phyloP scores from a whole-genome alignment of 2,329 filamentous ascomycete genomes.

The Aspergillus texensis region DNA sequence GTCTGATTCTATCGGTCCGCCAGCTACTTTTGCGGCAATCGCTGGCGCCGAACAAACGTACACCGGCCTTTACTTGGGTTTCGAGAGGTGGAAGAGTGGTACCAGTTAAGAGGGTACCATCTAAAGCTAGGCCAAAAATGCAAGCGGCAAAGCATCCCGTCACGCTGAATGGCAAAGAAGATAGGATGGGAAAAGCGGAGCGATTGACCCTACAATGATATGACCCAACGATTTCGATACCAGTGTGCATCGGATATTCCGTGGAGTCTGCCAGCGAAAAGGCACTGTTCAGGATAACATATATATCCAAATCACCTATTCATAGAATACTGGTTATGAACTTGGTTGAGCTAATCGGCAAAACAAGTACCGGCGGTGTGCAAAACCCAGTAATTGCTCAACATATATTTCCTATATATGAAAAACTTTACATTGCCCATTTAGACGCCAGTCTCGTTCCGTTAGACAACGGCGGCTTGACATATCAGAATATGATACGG shows the following conservation, averaged over 20 bases:
- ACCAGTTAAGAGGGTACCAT: background rate
- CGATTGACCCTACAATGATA: background rate
- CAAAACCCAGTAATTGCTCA: background rate
- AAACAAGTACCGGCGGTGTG: background rate
- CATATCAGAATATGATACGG: background rate
- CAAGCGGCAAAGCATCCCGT: background rate
- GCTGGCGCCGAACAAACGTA: background rate
- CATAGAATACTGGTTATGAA: background rate
- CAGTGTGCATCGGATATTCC: background rate
- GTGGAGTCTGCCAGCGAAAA: background rate
- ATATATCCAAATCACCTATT: background rate
- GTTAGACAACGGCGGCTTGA: background rate
- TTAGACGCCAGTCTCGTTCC: background rate
- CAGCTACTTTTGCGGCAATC: background rate
- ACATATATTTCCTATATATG: constrained; percentile 5
- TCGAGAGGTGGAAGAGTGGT: background rate
- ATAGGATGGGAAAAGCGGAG: background rate
- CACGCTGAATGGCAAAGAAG: background rate
- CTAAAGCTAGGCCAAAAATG: background rate
- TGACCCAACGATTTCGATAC: background rate
- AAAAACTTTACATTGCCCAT: background rate
- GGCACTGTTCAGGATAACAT: background rate
- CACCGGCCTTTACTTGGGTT: background rate
- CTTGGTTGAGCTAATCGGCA: background rate
- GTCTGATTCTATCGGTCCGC: background rate